Evolutionary conservation across 495 filamentous ascomycete genomes (phyloP).

Genomic region (Annulohypoxylon nitens): DNA sequence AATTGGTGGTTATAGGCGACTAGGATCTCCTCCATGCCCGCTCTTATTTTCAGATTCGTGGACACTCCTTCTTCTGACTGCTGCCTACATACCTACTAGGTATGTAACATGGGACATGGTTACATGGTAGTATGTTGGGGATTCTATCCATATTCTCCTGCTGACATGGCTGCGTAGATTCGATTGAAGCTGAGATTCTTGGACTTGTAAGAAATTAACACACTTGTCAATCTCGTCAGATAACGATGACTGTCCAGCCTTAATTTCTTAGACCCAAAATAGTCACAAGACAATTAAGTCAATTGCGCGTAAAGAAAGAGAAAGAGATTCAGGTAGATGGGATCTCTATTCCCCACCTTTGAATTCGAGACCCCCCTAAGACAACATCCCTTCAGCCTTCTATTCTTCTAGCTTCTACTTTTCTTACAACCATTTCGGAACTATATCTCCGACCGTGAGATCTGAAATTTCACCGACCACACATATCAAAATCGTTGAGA

Average conservation of each 20-base stretch:
- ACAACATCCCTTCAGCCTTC: constrained; percentile 4
- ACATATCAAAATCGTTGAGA: constrained; percentile 1
- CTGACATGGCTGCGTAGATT: constrained; percentile 8
- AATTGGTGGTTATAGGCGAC: constrained; percentile 13
- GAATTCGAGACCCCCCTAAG: constrained; percentile 21
- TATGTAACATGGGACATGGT: background rate
- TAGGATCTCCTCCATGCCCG: background rate
- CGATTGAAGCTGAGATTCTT: background rate
- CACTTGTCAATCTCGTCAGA: constrained; percentile 4
- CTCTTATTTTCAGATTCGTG: constrained; percentile 13
- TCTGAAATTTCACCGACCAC: constrained; percentile 10
- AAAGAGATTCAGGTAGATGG: constrained; percentile 20
- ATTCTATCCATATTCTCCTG: constrained; percentile 8
- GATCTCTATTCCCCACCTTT: constrained; percentile 39
- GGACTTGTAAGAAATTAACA: background rate
- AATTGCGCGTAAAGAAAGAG: constrained; percentile 22
- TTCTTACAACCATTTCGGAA: constrained; percentile 9
- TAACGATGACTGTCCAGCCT: constrained; percentile 21
- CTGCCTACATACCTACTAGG: constrained; percentile 7
- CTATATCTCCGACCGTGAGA: constrained; percentile 6
- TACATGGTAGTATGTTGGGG: background rate
- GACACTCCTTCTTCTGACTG: constrained; percentile 12
- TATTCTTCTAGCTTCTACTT: constrained; percentile 18
- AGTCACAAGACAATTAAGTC: constrained; percentile 3
- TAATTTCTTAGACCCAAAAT: constrained; percentile 25